Base-by-base conservation (phyloP, 352 stramenopile species). In the Phytopythium mirpurense region DNA sequence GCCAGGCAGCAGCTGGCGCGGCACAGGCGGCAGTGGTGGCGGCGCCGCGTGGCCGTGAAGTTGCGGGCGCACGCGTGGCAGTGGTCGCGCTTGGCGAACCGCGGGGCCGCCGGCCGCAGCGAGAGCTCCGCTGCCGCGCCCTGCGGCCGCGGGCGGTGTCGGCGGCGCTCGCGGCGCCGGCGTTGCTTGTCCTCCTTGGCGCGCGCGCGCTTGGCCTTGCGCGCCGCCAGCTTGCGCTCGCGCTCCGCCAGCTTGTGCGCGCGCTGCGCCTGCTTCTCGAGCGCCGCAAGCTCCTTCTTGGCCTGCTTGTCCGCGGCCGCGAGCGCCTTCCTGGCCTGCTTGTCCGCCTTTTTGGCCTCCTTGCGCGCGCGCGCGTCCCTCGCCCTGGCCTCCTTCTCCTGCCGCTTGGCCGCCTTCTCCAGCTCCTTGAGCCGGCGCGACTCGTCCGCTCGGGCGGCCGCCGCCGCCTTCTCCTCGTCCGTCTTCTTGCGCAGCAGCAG, bases 1-100 rank as follows among this genome's bases (percentile, higher is more conserved):
- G 71, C 60, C 41, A 70, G 18, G 58, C 75, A 87, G 57, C 70
- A 84, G 55, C 73, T 86, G 29, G 80, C 63, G 41, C 78, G 67
- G 43, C 78, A 89, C 46, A 82, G 72, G 36, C 76, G 76, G 60
- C 78, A 89, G 61, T 89, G 78, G 51, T 87, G 67, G n/a, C 78
- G 78, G 49, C 69, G 59, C 1, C 59, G 57, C 18, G 58, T 59
- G 44, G 64, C 44, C 43, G 65, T 50, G 59, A 89, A 89, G 14
- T 42, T 40, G 36, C 65, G 63, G 7, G 55, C 65, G 47, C 77
- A 88, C 29, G 75, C 65, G 32, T 45, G 58, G 50, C 77, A 88
- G 50, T 60, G 45, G 1, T 32, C 19, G 35, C 62, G 68, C 51
- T 79, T 70, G 11, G 53, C 23, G 34, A 88, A 79, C 15, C 40